Evolutionary conservation across 106 monocot species (phyloP), one percentile per base, ranked within the genome.

Genomic region (Dioscorea alata): DNA sequence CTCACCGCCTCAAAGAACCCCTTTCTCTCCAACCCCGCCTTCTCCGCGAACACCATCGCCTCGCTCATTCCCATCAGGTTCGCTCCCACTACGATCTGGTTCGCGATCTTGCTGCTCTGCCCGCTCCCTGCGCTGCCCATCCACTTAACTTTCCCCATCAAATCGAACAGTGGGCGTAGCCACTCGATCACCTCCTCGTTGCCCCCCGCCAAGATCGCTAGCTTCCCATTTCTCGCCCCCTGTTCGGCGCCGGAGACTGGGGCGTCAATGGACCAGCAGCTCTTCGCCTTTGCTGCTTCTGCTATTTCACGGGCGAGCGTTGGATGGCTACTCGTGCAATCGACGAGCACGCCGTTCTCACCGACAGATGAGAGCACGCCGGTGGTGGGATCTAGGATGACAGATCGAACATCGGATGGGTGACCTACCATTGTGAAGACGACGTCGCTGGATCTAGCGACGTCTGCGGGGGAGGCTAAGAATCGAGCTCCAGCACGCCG

Each of bases 231-330:
- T 32, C 81, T 59, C 16, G 81, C 85, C 8, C 85, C 85, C 15
- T 73, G 73, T 71, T 85, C 85, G 7, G 77, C 85, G 13, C 85
- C 85, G 18, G 85, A 85, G 1, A 85, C 85, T 4, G 81, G 85
- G n/a, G 81, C 77, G 64, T 85, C 85, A 23, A 85, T 62, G 33
- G 85, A 64, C 49, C 62, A 69, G 74, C 85, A 81, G 19, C 63
- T 52, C 19, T 33, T 59, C 6, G 66, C 16, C 8, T 62, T 24
- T 0, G 81, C 85, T 13, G 63, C 73, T 0, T 60, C 42, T 2
- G 28, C 49, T 48, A 76, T 33, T 50, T 69, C 61, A 0, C 75
- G 50, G 8, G 75, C 75, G 14, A 76, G 75, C 15, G 68, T 31
- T 6, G 74, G 85, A 20, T 50, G 10, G 50, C 66, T 71, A 64